Conservation (phyloP, 768 basidiomycete genomes). For the Lentinula detonsa region DNA sequence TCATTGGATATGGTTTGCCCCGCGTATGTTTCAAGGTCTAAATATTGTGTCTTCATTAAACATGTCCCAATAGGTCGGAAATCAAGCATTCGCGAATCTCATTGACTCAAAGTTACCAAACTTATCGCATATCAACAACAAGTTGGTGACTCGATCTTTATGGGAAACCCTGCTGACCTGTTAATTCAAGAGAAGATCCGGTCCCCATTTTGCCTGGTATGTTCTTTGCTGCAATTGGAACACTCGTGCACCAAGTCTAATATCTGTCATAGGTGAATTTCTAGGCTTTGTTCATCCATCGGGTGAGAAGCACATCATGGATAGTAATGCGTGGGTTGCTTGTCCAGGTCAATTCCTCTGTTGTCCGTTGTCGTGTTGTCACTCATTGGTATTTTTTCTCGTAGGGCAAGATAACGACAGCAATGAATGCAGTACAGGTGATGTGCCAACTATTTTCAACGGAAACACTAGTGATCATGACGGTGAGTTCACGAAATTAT, state of each 20-base stretch:
- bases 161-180: not conserved
- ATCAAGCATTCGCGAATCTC: constrained; percentile 56
- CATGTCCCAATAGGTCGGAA: constrained; percentile 34
- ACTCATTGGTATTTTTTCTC: not conserved
- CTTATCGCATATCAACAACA: constrained; percentile 60
- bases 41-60: not conserved
- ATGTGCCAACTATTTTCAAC: constrained; percentile 43
- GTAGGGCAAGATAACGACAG: constrained; percentile 58
- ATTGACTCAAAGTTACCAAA: constrained; percentile 38
- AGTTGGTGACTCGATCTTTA: constrained; percentile 17
- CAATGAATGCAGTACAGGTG: constrained; percentile 43
- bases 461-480: constrained; percentile 39
- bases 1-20: constrained; percentile 37
- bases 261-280: not conserved
- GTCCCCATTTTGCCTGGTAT: constrained; percentile 35
- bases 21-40: constrained; percentile 25
- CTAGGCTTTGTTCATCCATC: constrained; percentile 18
- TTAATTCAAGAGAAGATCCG: constrained; percentile 25
- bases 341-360: constrained; percentile 39
- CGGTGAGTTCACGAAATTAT: constrained; percentile 21
- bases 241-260: not conserved
- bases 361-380: not conserved
- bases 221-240: not conserved
- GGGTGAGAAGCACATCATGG: constrained; percentile 23
- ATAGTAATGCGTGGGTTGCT: constrained; percentile 39